phyloP scores from a whole-genome alignment of 257 asterid genomes.

The Petunia axillaris region DNA sequence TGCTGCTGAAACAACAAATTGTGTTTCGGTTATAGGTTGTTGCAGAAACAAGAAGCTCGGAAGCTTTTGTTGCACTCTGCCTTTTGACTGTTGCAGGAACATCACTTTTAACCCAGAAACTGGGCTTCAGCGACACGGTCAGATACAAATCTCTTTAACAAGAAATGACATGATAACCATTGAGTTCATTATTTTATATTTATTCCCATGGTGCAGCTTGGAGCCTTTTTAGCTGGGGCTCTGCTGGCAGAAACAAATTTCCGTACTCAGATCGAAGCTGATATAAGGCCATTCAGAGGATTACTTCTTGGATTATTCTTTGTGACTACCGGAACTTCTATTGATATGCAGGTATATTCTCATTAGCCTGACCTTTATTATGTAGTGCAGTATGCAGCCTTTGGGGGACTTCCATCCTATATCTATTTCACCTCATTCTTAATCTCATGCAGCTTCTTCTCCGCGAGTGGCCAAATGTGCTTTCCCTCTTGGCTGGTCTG shows the following conservation, averaged over 20 bases:
- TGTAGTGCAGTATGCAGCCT: not conserved
- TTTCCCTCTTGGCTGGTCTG: constrained; percentile 92
- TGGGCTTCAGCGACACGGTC: constrained; percentile 99
- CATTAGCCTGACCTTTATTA: constrained; percentile 6
- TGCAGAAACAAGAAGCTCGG: constrained; percentile 97
- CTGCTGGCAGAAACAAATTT: constrained; percentile 92
- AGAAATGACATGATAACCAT: constrained; percentile 19
- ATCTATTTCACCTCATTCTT: not conserved
- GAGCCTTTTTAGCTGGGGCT: constrained; percentile 98
- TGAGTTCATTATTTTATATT: constrained; percentile 26
- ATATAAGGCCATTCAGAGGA: constrained; percentile 98
- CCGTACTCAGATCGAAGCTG: constrained; percentile 99
- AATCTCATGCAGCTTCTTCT: constrained; percentile 75
- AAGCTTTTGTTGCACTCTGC: constrained; percentile 98
- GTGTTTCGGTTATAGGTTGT: constrained; percentile 70
- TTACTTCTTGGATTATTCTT: constrained; percentile 95
- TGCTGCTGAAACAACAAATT: constrained; percentile 28
- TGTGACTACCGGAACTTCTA: constrained; percentile 96
- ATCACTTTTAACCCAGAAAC: constrained; percentile 84
- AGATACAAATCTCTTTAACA: constrained; percentile 37
- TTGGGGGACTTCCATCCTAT: not conserved
- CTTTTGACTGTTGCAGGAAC: constrained; percentile 97
- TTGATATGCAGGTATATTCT: constrained; percentile 81
- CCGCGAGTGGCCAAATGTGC: constrained; percentile 98
- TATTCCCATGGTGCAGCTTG: constrained; percentile 61